Evolutionary conservation across 2,329 filamentous ascomycete species (phyloP), one percentile per base, ranked within the genome.

Genomic region (Cladophialophora bantiana): DNA sequence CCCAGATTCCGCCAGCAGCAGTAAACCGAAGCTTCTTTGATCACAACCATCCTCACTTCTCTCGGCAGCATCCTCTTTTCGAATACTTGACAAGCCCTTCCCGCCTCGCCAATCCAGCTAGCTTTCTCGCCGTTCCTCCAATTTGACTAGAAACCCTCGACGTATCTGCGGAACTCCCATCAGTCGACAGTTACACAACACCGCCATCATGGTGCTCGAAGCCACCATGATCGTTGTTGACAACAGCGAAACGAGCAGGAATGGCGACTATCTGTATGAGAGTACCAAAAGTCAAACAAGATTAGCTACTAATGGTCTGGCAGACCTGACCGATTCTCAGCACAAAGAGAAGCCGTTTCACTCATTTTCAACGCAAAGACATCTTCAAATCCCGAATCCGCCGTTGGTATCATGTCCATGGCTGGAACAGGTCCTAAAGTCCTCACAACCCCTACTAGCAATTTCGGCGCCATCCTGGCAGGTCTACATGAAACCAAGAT

Each of bases 381-480:
- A 73, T 90, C 93, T 82, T 91, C 90, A 73, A 97, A 99, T 79
- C 93, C 95, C 36, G 95, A 99, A 82, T 98, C 94, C 7, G 96
- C 94, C 10, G 95, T 99, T 72, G 95, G 96, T 60, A 84, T 99
- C 71, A 97, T 99, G 94, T 97, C 93, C 81, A 98, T 98, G 94
- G 95, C 93, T 71, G 95, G 94, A 76, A 94, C 92, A 77, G 94
- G 93, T n/a, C 95, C 95, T 57, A 94, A 98, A 82, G 94, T 99
- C 71, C 88, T 99, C 71, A 96, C 95, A 66, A 99, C 95, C 38
- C 88, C 98, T 77, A 98, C 95, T 62, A 94, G 93, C 67, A 96
- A 99, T 80, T 93, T 95, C 77, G 95, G 95, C 80, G 95, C 96
- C 84, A 93, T 99, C 74, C 85, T 98, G 71, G 92, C 96, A 70